Evolutionary conservation across 495 filamentous ascomycete species (phyloP).

Genomic region (Penicillium cataractarum): DNA sequence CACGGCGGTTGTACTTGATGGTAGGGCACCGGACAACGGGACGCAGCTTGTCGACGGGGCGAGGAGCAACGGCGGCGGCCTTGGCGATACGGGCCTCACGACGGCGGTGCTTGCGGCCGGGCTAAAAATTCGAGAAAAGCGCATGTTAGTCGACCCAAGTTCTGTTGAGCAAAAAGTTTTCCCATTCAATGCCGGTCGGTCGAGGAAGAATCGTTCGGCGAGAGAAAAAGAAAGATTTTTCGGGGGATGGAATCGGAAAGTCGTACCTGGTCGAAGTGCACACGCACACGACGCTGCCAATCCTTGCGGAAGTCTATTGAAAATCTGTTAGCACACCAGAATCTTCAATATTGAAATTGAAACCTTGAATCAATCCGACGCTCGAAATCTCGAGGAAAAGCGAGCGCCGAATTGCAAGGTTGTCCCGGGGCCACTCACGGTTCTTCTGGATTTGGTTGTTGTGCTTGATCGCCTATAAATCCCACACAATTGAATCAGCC

Average conservation of each 20-base stretch:
- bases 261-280: constrained; percentile 98
- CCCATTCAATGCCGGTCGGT: constrained; percentile 21
- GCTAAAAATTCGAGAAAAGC: constrained; percentile 56
- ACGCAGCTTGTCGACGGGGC: constrained; percentile 94
- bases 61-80: constrained; percentile 90
- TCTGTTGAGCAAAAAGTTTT: constrained; percentile 16
- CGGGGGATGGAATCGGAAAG: constrained; percentile 25
- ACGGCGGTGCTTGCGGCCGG: constrained; percentile 89
- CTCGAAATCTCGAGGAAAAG: background rate
- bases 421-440: constrained; percentile 63
- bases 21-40: constrained; percentile 93
- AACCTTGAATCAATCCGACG: background rate
- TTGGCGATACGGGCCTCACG: constrained; percentile 87
- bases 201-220: constrained; percentile 22
- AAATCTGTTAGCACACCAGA: constrained; percentile 35
- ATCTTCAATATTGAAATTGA: constrained; percentile 25
- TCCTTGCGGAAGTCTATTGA: constrained; percentile 97
- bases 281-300: constrained; percentile 97
- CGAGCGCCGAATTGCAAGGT: constrained; percentile 4
- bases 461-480: constrained; percentile 91
- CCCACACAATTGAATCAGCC: constrained; percentile 39
- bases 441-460: constrained; percentile 98
- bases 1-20: constrained; percentile 98
- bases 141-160: constrained; percentile 37
- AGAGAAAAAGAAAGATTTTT: constrained; percentile 26